Conservation (phyloP, 192 early-diverging fungal species). For the Linnemannia schmuckeri region DNA sequence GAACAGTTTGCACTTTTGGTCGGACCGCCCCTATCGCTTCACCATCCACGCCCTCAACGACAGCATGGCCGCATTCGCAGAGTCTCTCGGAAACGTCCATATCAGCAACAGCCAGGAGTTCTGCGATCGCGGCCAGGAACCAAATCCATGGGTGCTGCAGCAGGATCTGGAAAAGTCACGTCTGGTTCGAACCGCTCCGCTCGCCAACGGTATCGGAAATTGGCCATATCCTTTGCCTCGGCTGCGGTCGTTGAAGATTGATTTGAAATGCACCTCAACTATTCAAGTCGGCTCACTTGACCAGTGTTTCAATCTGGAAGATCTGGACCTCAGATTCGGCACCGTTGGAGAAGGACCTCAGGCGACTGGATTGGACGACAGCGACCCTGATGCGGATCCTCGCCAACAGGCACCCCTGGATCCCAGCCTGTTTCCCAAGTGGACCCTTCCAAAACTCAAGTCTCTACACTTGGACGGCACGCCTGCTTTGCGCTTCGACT, state of each 20-base stretch:
- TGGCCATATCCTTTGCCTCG: not conserved
- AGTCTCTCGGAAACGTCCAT: not conserved
- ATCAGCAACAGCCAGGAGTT: not conserved
- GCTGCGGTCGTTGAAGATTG: not conserved
- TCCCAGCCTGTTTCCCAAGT: not conserved
- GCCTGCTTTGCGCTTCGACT: slow-evolving; percentile 30
- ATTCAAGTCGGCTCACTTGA: slow-evolving; percentile 13
- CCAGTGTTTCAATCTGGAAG: slow-evolving; percentile 15
- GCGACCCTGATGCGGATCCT: not conserved
- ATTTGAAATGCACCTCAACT: not conserved
- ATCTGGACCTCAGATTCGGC: slow-evolving; percentile 5
- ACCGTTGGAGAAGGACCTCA: not conserved
- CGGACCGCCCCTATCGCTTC: not conserved
- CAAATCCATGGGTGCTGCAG: not conserved
- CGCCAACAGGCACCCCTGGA: not conserved
- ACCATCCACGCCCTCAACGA: slow-evolving; percentile 17
- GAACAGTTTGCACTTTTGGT: not conserved
- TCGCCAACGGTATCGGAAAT: not conserved
- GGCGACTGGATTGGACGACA: not conserved
- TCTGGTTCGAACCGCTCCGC: not conserved
- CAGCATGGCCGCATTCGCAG: slow-evolving; percentile 7
- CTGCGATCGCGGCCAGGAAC: not conserved
- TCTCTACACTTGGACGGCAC: not conserved
- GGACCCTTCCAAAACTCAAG: slow-evolving; percentile 15
- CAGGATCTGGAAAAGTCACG: not conserved